These are phyloP conservation scores for Cytospora mali DNA, from an alignment of 2,329 filamentous ascomycete species.

Conservation along the genomic window DNA sequence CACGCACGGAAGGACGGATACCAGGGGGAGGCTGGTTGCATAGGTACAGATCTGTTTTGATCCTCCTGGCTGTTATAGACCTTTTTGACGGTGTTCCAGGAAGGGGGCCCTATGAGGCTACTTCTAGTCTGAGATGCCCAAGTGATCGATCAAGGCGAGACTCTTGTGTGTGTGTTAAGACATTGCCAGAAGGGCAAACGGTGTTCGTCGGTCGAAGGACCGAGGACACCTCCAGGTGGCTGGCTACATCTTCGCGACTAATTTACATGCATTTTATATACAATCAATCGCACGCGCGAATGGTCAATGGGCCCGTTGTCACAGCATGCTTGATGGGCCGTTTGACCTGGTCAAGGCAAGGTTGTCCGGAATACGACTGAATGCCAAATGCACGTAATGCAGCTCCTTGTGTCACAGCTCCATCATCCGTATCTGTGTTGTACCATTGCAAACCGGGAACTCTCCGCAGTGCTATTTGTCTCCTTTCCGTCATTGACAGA, in stretches of 20 bases:
- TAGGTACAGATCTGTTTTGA: slow-evolving; percentile 21
- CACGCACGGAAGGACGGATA: slow-evolving; percentile 21
- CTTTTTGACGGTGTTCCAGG: slow-evolving; percentile 7
- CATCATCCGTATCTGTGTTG: slow-evolving; percentile 7
- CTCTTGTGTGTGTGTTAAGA: slow-evolving; percentile 19
- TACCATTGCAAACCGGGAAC: background rate
- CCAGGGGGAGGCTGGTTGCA: slow-evolving; percentile 25
- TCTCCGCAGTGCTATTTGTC: background rate
- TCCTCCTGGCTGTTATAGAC: slow-evolving; percentile 18
- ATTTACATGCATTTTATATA: slow-evolving; percentile 9
- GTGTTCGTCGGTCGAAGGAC: background rate
- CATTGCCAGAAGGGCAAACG: slow-evolving; percentile 8
- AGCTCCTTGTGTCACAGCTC: slow-evolving; percentile 12
- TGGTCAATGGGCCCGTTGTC: slow-evolving; percentile 6
- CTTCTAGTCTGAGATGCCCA: slow-evolving; percentile 21
- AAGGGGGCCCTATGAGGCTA: slow-evolving; percentile 9
- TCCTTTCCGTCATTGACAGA: background rate
- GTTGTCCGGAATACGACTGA: slow-evolving; percentile 6
- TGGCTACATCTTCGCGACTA: slow-evolving; percentile 9
- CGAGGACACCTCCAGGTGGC: slow-evolving; percentile 9
- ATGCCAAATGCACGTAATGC: slow-evolving; percentile 1
- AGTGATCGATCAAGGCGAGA: slow-evolving; percentile 2
- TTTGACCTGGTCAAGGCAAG: slow-evolving; percentile 7
- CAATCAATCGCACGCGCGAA: slow-evolving; percentile 15
- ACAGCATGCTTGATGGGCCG: slow-evolving; percentile 14